Base-by-base conservation (phyloP, 148 eudicot species). In the Fagopyrum homotropicum region DNA sequence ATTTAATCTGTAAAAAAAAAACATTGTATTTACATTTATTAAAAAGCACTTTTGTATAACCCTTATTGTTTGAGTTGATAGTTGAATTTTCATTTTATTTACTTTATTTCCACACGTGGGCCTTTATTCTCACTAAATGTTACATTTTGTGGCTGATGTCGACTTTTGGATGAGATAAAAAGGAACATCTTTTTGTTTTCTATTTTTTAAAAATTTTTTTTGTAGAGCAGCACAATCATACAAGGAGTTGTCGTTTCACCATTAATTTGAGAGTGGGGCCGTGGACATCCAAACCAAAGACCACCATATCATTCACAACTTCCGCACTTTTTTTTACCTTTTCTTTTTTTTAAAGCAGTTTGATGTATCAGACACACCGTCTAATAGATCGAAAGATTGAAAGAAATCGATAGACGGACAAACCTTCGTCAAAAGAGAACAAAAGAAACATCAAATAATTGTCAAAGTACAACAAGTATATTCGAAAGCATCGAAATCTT, bases 101-200 rank as follows among this genome's bases (percentile, higher is more conserved):
- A 59, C 66, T 59, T 59, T 59, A 1, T 59, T 59, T 59, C 40
- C 66, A 59, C 66, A 59, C 66, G 66, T 59, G 66, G 66, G 66
- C 66, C 66, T 59, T 59, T 59, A 9, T 19, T 26, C 9, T 22
- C 17, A 35, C 66, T 7, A 59, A 22, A 59, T 19, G n/a, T 19
- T 59, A 22, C 35, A 7, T 59, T 59, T 59, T 59, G 2, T 59
- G 11, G 68, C 1, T 10, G 68, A 60, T 60, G 43, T 2, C 0
- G 44, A 61, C 68, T 61, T 61, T 61, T 61, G 43, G 16, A 29
- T 61, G 68, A 61, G 43, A 61, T 61, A 15, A 29, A 61, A 61
- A 61, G 68, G 44, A 61, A 61, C 44, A 61, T 29, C 10, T 60
- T 55, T 7, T 17, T 14, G 15, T 52, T 6, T 52, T 55, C 8